Percentiles rank a stretch among this genome's conserved stretches.
phyloP scores from a whole-genome alignment of 192 early-diverging fungal genomes.

The Coemansia sp. region DNA sequence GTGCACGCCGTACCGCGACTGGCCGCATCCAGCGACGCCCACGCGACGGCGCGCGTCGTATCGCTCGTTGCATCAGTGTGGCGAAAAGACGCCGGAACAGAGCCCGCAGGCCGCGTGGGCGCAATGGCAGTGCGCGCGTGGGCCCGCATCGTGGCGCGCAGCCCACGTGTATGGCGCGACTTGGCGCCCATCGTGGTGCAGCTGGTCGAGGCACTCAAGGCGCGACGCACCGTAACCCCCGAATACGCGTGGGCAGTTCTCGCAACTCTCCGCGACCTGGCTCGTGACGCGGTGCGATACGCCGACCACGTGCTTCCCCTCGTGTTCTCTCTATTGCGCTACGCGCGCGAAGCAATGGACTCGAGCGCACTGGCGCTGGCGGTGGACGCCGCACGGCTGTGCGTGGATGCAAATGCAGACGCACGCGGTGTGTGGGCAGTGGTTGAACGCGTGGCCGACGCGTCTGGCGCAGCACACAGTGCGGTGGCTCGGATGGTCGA shows the following conservation, averaged over 20 bases:
- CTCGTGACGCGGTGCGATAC: constrained; percentile 21
- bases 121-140: constrained; percentile 33
- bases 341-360: constrained; percentile 12
- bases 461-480: not conserved
- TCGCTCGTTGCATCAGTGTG: constrained; percentile 21
- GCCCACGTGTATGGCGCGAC: constrained; percentile 41
- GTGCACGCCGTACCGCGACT: constrained; percentile 19
- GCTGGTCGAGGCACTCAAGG: constrained; percentile 30
- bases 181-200: constrained; percentile 22
- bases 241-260: constrained; percentile 42
- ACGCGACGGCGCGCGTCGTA: constrained; percentile 27
- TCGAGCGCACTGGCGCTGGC: constrained; percentile 19
- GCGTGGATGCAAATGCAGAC: constrained; percentile 23
- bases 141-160: constrained; percentile 18
- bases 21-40: constrained; percentile 21
- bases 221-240: not conserved
- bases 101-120: constrained; percentile 8
- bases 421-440: constrained; percentile 36
- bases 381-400: constrained; percentile 19
- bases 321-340: constrained; percentile 25
- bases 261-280: constrained; percentile 24
- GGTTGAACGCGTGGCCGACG: constrained; percentile 5
- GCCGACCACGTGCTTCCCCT: constrained; percentile 35
- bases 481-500: constrained; percentile 20
- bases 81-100: not conserved